These are phyloP conservation scores for Cubamyces lactineus DNA, from an alignment of 768 basidiomycete genomes.

Conservation along the genomic window DNA sequence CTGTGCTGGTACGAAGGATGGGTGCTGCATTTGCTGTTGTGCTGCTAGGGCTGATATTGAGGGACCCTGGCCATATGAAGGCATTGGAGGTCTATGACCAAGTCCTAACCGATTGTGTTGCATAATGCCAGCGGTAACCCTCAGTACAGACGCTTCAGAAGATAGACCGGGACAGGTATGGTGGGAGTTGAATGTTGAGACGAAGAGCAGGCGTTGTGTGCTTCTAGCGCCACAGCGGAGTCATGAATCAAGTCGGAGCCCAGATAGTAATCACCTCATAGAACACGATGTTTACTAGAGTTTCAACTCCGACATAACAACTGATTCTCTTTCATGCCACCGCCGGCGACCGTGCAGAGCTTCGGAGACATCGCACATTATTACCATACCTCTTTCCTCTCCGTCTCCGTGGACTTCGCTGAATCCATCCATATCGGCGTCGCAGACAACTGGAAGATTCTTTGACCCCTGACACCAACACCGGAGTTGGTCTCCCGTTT, in stretches of 20 bases:
- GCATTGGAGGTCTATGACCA: slow-evolving; percentile 86
- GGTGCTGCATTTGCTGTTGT: slow-evolving; percentile 64
- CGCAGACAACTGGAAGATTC: background rate
- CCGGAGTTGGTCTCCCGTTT: background rate
- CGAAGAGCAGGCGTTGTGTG: too few relatives aligned
- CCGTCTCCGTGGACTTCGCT: too few relatives aligned
- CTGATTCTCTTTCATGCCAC: too few relatives aligned
- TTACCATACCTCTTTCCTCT: too few relatives aligned
- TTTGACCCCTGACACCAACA: background rate
- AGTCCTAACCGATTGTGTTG: slow-evolving; percentile 82
- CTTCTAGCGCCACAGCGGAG: background rate
- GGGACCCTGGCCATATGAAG: slow-evolving; percentile 89
- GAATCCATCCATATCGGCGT: background rate
- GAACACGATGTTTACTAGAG: too few relatives aligned
- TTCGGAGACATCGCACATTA: too few relatives aligned
- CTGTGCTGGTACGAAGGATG: slow-evolving; percentile 68
- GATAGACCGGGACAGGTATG: background rate
- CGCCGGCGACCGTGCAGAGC: too few relatives aligned
- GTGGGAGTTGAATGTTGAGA: too few relatives aligned
- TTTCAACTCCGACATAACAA: too few relatives aligned
- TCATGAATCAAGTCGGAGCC: background rate
- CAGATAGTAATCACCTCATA: too few relatives aligned
- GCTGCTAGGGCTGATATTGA: slow-evolving; percentile 90
- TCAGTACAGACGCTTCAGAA: background rate
- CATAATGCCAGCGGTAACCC: slow-evolving; percentile 41